A percentile compares a stretch with the other conserved stretches of the same genome.
Evolutionary conservation across 305 asterid species (phyloP).

Genomic region (Solanum hybrid): DNA sequence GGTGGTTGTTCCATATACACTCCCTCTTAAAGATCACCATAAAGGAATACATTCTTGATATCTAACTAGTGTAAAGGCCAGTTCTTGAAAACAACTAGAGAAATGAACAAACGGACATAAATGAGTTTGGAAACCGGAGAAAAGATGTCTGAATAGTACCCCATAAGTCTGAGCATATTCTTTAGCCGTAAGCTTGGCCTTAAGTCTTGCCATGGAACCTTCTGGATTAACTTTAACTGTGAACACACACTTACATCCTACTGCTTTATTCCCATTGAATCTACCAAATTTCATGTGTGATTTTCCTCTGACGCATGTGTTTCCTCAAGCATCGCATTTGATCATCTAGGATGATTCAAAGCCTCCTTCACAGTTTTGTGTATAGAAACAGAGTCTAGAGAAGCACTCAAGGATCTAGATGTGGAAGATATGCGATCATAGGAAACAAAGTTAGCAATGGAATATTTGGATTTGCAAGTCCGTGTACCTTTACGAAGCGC

Average conservation of each 20-base stretch:
- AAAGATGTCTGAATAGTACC: neutral
- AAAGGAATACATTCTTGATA: neutral
- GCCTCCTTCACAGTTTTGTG: neutral
- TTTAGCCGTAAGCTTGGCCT: neutral
- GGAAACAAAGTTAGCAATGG: neutral
- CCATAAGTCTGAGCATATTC: neutral
- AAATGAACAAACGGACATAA: neutral
- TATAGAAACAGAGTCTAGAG: neutral
- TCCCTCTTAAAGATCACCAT: neutral
- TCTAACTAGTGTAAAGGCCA: neutral
- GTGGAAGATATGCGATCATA: neutral
- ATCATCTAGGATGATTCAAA: neutral
- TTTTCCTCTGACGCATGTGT: neutral
- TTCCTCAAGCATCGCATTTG: neutral
- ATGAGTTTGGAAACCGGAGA: neutral
- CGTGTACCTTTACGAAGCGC: neutral
- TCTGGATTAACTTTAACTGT: neutral
- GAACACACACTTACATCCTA: neutral
- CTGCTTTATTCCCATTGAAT: neutral
- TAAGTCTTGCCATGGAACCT: neutral
- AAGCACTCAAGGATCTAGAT: neutral
- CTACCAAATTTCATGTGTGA: neutral
- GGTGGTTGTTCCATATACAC: neutral
- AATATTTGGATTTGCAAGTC: neutral
- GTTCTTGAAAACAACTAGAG: neutral